Percentiles rank a stretch among this genome's conserved stretches.
phyloP scores from a whole-genome alignment of 139 green algal genomes.

The Chlorella sp. region DNA sequence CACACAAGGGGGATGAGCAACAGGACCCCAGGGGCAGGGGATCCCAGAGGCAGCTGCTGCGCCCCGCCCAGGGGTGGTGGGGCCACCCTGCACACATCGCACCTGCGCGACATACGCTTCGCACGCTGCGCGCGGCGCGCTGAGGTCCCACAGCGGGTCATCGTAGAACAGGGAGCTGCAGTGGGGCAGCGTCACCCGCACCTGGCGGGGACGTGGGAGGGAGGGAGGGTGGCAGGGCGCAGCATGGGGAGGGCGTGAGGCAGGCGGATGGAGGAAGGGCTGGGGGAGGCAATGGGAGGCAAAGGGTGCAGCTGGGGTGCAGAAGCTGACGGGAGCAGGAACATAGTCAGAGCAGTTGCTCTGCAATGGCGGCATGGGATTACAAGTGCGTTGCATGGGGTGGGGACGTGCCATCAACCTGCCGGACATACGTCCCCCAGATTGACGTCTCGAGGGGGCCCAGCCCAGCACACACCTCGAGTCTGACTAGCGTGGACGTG shows the following conservation, averaged over 20 bases:
- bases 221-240: neutral
- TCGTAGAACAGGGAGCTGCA: neutral
- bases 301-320: no score
- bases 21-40: no score
- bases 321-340: no score
- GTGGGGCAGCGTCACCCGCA: slow-evolving; percentile 13
- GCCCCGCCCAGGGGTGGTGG: neutral
- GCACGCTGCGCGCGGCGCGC: slow-evolving; percentile 13
- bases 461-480: neutral
- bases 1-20: no score
- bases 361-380: neutral
- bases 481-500: neutral
- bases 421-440: no score
- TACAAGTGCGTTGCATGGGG: no score
- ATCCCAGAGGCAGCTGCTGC: neutral
- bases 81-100: neutral
- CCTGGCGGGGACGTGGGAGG: neutral
- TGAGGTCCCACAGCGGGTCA: slow-evolving; percentile 24
- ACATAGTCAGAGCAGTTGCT: neutral
- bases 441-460: no score
- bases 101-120: slow-evolving; percentile 14
- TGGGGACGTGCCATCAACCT: no score
- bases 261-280: neutral
- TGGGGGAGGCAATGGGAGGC: no score
- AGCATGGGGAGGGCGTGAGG: neutral